phyloP scores from a whole-genome alignment of 257 asterid genomes.

The Solanum sejunctum region DNA sequence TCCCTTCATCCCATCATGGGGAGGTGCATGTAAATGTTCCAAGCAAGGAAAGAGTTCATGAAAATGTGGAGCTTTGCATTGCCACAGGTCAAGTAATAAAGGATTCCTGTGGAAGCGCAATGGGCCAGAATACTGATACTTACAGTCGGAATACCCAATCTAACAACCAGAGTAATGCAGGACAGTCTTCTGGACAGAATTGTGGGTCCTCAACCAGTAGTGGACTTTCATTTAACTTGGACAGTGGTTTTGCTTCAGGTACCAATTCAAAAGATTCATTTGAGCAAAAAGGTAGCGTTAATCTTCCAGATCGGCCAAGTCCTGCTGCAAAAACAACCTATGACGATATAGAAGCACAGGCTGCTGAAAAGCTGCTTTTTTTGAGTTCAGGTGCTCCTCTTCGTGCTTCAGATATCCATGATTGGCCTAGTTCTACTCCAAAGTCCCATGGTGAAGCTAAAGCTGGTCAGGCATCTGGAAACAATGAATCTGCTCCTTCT shows the following conservation, averaged over 20 bases:
- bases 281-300: constrained; percentile 6
- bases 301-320: constrained; percentile 18
- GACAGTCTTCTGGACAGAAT: constrained; percentile 32
- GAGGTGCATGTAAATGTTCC: not conserved
- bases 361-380: constrained; percentile 18
- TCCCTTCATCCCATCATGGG: not conserved
- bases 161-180: constrained; percentile 10
- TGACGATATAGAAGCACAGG: constrained; percentile 13
- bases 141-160: constrained; percentile 11
- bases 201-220: constrained; percentile 1
- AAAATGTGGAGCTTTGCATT: not conserved
- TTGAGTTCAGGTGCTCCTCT: constrained; percentile 8
- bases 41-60: not conserved
- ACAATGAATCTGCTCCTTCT: constrained; percentile 20
- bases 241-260: constrained; percentile 5
- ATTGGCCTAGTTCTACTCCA: constrained; percentile 21
- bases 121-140: constrained; percentile 3
- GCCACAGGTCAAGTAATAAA: not conserved
- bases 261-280: constrained; percentile 14
- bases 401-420: constrained; percentile 10
- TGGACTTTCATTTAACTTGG: constrained; percentile 11
- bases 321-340: constrained; percentile 8
- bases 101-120: not conserved
- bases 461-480: constrained; percentile 24
- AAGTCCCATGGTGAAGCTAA: constrained; percentile 26